Conservation (phyloP, 2,329 filamentous ascomycete genomes). For the Xylaria sp. region DNA sequence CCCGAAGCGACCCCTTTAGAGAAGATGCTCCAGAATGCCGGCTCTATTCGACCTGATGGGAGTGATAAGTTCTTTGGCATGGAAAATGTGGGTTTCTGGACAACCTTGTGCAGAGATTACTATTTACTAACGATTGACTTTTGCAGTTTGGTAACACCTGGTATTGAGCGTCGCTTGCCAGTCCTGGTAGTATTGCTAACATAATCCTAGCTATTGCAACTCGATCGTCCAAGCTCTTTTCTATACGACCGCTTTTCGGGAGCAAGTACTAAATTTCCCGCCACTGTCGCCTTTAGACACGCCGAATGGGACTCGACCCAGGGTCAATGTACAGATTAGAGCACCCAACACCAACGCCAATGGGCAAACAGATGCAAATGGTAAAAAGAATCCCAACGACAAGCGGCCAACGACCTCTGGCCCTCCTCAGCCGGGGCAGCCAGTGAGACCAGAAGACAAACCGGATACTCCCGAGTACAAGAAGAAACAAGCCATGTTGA, state of each 20-base stretch:
- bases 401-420: slow-evolving; percentile 65
- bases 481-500: slow-evolving; percentile 93
- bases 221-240: slow-evolving; percentile 98
- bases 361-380: slow-evolving; percentile 56
- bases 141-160: slow-evolving; percentile 95
- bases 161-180: slow-evolving; percentile 61
- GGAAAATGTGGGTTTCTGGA: slow-evolving; percentile 78
- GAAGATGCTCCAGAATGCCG: slow-evolving; percentile 84
- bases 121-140: slow-evolving; percentile 51
- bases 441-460: slow-evolving; percentile 83
- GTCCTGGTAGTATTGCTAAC: slow-evolving; percentile 44
- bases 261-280: slow-evolving; percentile 93
- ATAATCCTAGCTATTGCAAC: slow-evolving; percentile 83
- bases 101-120: slow-evolving; percentile 26
- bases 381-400: slow-evolving; percentile 65
- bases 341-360: slow-evolving; percentile 64
- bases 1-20: slow-evolving; percentile 71
- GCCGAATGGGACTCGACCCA: slow-evolving; percentile 67
- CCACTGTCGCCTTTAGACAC: slow-evolving; percentile 75
- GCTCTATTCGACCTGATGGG: slow-evolving; percentile 83
- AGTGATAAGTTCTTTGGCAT: slow-evolving; percentile 99
- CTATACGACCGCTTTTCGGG: slow-evolving; percentile 92
- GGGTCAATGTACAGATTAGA: slow-evolving; percentile 71
- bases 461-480: slow-evolving; percentile 96
- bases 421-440: slow-evolving; percentile 65